Evolutionary conservation across 129 eudicot genomes (phyloP).

Genomic region (Escallonia herrerae): DNA sequence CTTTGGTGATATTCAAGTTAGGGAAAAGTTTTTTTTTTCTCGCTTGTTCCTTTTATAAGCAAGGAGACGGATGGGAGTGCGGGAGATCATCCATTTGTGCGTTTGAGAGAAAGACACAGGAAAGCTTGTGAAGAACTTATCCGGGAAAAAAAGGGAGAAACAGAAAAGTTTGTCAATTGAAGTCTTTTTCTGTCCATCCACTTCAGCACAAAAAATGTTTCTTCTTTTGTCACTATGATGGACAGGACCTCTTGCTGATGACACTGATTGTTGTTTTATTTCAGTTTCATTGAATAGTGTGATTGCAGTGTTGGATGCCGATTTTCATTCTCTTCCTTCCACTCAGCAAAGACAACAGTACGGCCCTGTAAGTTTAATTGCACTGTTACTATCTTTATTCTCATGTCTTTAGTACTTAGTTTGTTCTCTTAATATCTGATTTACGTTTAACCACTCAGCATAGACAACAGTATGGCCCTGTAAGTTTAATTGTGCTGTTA

Average conservation of each 20-base stretch:
- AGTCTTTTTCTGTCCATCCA: too few species aligned
- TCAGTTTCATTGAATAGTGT: constrained; percentile 95
- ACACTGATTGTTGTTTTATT: constrained; percentile 6
- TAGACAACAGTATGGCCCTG: constrained; percentile 96
- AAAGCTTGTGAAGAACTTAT: too few species aligned
- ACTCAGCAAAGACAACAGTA: constrained; percentile 94
- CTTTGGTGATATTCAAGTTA: too few species aligned
- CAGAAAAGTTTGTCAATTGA: too few species aligned
- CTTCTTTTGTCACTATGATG: too few species aligned
- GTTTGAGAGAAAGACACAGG: too few species aligned
- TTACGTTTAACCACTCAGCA: constrained; percentile 53
- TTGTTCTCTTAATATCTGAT: neutral
- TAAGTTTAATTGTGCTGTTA: constrained; percentile 36
- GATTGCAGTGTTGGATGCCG: constrained; percentile 95
- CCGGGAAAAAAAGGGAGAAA: too few species aligned
- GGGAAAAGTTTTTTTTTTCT: too few species aligned
- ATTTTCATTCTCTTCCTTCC: constrained; percentile 96
- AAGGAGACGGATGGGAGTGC: too few species aligned
- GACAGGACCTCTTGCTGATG: neutral
- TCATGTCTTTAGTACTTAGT: neutral
- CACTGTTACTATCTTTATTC: constrained; percentile 4
- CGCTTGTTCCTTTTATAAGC: too few species aligned
- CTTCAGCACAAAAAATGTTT: too few species aligned
- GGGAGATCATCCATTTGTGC: too few species aligned
- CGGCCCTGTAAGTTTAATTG: constrained; percentile 81